Conservation (phyloP, 441 rosid genomes). For the Mallotus repandus region DNA sequence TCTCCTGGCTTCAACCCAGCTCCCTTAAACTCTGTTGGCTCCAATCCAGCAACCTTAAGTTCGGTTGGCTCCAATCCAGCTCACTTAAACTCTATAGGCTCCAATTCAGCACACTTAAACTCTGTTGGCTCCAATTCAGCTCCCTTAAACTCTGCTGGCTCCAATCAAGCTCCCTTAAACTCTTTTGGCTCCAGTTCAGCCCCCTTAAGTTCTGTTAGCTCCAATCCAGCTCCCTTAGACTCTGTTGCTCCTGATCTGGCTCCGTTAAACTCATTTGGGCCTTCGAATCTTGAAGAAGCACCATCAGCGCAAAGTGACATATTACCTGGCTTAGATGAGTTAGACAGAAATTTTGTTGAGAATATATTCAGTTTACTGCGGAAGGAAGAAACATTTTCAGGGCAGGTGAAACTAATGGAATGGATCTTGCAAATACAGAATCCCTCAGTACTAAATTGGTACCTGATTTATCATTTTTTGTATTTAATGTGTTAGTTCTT, state of each 20-base stretch:
- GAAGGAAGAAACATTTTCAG: conserved; percentile 89
- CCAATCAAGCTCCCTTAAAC: conserved; percentile 19
- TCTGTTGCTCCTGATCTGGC: conserved; percentile 27
- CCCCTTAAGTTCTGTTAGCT: conserved; percentile 51
- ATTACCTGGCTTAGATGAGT: conserved; percentile 57
- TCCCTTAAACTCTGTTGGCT: conserved; percentile 53
- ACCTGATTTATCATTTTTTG: conserved; percentile 17
- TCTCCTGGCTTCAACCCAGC: conserved; percentile 44
- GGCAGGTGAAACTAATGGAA: conserved; percentile 91
- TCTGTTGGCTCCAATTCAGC: conserved; percentile 44
- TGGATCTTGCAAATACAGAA: conserved; percentile 88
- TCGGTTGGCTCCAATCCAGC: not conserved
- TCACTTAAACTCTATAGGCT: conserved; percentile 2
- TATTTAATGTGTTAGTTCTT: not conserved
- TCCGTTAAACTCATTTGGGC: conserved; percentile 49
- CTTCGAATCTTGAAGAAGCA: conserved; percentile 49
- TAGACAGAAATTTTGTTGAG: conserved; percentile 69
- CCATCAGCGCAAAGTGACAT: conserved; percentile 51
- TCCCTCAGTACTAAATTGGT: conserved; percentile 77
- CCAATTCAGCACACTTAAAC: conserved; percentile 41
- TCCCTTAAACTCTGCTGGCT: conserved; percentile 52
- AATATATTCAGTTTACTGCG: conserved; percentile 62
- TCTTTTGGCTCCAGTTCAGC: conserved; percentile 26
- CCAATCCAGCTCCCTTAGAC: conserved; percentile 42
- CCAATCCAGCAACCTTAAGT: conserved; percentile 19